Percentiles rank a stretch among this genome's conserved stretches.
Conservation (phyloP, 331 rosid species). For the Acacia concinna region DNA sequence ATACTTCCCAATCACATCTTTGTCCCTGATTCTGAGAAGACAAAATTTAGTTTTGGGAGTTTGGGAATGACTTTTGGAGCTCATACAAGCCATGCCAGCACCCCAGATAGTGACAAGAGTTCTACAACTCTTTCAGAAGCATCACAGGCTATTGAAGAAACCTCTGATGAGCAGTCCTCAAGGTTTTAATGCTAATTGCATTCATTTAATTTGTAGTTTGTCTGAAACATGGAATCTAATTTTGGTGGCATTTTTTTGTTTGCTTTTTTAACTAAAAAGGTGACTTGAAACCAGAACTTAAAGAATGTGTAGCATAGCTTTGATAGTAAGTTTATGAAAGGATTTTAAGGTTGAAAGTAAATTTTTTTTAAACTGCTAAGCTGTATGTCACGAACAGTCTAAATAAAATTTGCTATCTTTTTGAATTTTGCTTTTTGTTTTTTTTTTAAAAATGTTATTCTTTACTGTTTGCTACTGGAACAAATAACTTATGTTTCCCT, state of each 20-base stretch:
- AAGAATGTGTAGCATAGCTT: slow-evolving; percentile 11
- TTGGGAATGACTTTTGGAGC: slow-evolving; percentile 76
- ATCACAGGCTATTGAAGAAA: slow-evolving; percentile 72
- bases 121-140: slow-evolving; percentile 70
- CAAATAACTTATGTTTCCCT: slow-evolving; percentile 11
- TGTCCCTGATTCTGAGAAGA: slow-evolving; percentile 92
- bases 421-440: background rate
- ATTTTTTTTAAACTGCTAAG: background rate
- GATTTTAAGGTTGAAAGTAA: slow-evolving; percentile 9
- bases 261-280: background rate
- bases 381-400: background rate
- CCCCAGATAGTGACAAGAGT: slow-evolving; percentile 67
- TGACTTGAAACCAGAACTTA: background rate
- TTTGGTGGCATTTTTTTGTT: background rate
- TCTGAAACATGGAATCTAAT: slow-evolving; percentile 3
- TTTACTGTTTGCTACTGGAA: background rate
- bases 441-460: background rate
- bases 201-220: slow-evolving; percentile 10
- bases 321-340: background rate
- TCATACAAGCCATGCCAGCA: slow-evolving; percentile 43
- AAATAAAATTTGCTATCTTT: background rate
- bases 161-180: slow-evolving; percentile 57
- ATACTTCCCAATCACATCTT: slow-evolving; percentile 90
- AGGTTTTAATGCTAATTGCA: slow-evolving; percentile 56
- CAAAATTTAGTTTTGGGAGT: slow-evolving; percentile 93